Percentiles rank a stretch among this genome's conserved stretches.
Conservation (phyloP, 768 basidiomycete genomes). For the Suillus tomentosus region DNA sequence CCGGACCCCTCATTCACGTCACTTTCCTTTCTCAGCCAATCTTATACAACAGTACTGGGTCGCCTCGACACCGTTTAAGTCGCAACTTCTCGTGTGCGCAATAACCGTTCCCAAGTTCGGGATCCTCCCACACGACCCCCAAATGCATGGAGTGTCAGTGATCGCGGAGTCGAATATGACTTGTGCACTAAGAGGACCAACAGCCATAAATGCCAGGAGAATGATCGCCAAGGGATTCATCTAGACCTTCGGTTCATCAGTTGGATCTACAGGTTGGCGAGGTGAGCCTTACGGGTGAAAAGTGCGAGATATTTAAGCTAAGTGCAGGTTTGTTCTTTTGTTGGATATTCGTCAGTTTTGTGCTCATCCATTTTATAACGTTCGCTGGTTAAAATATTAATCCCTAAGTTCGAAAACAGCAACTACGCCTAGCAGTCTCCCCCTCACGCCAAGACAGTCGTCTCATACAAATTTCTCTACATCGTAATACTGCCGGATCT, state of each 20-base stretch:
- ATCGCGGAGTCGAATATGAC: neutral
- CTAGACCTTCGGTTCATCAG: neutral
- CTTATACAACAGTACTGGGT: conserved; percentile 4
- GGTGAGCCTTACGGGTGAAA: neutral
- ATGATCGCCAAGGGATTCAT: neutral
- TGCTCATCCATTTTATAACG: neutral
- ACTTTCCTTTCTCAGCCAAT: too few species aligned
- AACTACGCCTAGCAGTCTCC: neutral
- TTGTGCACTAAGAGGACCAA: neutral
- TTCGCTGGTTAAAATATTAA: neutral
- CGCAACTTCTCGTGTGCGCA: neutral
- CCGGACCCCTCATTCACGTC: neutral
- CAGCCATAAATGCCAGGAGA: neutral
- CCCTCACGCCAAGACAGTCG: neutral
- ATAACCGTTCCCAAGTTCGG: neutral
- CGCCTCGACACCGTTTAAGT: neutral
- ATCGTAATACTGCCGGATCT: neutral
- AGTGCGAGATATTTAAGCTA: neutral
- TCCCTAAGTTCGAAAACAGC: neutral
- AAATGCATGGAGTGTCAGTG: conserved; percentile 7
- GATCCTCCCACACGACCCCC: conserved; percentile 8
- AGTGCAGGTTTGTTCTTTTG: neutral
- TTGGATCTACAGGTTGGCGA: neutral
- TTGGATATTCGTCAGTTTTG: neutral
- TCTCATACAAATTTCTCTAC: neutral